A percentile compares a stretch with the other conserved stretches of the same genome.
Conservation (phyloP, 768 basidiomycete species). For the Termitomyces eurrhizus region DNA sequence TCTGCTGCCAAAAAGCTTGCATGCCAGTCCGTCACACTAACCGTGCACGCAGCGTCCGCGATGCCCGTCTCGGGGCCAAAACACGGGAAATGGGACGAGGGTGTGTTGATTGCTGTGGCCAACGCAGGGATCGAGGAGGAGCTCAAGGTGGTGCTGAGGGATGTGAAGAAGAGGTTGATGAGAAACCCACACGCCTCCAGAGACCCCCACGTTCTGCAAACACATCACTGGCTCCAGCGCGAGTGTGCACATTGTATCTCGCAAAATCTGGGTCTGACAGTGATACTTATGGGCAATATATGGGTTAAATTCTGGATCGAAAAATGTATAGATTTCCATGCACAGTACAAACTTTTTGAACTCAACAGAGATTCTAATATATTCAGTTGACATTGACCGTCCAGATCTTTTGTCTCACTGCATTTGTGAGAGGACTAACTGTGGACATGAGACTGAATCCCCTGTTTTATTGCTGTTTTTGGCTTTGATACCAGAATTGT, state of each 20-base stretch:
- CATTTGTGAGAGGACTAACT: too few relatives aligned
- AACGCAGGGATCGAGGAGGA: not conserved
- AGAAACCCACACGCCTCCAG: conserved; percentile 31
- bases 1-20: conserved; percentile 48
- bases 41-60: conserved; percentile 41
- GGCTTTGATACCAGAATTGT: too few relatives aligned
- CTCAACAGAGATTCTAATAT: too few relatives aligned
- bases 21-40: conserved; percentile 57
- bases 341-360: not conserved
- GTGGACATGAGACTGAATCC: too few relatives aligned
- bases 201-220: conserved; percentile 57
- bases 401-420: too few relatives aligned
- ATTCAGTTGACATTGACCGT: too few relatives aligned
- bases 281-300: too few relatives aligned
- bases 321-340: conserved; percentile 2
- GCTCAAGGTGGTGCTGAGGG: not conserved
- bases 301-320: not conserved
- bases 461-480: too few relatives aligned
- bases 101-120: conserved; percentile 41
- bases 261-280: too few relatives aligned
- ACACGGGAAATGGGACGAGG: conserved; percentile 48
- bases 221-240: conserved; percentile 81
- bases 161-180: conserved; percentile 37
- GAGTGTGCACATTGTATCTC: conserved; percentile 21
- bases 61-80: conserved; percentile 27